These are phyloP conservation scores for Bisporella sp. DNA, from an alignment of 2,329 filamentous ascomycete species.

Conservation along the genomic window DNA sequence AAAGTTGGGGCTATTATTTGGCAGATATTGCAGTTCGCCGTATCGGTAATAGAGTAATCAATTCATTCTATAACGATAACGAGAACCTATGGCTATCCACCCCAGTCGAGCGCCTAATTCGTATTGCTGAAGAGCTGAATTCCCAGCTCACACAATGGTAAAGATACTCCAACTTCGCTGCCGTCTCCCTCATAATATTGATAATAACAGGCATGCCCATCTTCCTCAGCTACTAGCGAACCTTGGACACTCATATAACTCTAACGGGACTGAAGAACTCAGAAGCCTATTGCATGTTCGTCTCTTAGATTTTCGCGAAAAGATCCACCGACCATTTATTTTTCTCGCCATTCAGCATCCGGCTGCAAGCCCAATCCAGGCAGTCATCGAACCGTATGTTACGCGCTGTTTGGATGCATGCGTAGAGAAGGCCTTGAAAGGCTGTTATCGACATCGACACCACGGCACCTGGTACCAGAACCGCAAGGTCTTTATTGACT, in stretches of 20 bases:
- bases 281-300: background rate
- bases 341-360: background rate
- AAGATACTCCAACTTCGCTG: too few species aligned
- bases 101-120: background rate
- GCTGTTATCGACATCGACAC: background rate
- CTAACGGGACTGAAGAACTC: background rate
- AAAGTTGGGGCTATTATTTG: slow-evolving; percentile 36
- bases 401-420: background rate
- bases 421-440: background rate
- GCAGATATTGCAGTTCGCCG: slow-evolving; percentile 36
- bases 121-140: background rate
- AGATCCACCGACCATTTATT: background rate
- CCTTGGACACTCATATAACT: background rate
- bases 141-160: slow-evolving; percentile 1
- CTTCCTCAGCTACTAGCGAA: background rate
- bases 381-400: background rate
- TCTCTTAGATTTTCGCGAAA: background rate
- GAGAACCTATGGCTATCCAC: background rate
- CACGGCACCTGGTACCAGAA: background rate
- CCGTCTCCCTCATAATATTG: too few species aligned
- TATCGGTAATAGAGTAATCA: slow-evolving; percentile 35
- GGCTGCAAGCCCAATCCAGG: background rate
- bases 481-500: background rate
- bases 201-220: background rate
- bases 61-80: slow-evolving; percentile 22